These are phyloP conservation scores for Pterocarpus santalinus DNA, from an alignment of 306 rosid species.

Conservation along the genomic window DNA sequence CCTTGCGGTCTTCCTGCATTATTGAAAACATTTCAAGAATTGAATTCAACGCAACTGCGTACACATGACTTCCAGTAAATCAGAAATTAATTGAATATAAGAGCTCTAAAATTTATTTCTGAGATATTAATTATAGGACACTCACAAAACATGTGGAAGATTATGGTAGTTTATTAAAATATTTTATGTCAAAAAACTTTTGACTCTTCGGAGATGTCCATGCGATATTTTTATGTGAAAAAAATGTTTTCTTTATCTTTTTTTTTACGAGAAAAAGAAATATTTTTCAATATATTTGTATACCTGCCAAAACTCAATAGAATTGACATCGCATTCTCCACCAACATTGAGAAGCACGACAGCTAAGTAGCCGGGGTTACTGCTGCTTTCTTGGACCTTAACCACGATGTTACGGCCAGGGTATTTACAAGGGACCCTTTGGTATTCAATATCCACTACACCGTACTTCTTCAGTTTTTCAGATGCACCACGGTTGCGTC, in stretches of 20 bases:
- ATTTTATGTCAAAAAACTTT: too few relatives aligned
- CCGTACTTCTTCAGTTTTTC: constrained; percentile 37
- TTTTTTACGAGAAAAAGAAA: too few relatives aligned
- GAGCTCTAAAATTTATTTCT: too few relatives aligned
- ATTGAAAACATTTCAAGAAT: neutral
- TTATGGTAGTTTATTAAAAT: too few relatives aligned
- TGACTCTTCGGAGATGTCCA: too few relatives aligned
- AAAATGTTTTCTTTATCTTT: too few relatives aligned
- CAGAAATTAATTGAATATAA: neutral
- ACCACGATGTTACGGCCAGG: constrained; percentile 42
- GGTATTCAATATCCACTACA: constrained; percentile 44
- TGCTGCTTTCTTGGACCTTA: constrained; percentile 65
- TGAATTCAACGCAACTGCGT: neutral
- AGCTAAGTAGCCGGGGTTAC: constrained; percentile 65
- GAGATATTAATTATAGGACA: too few relatives aligned
- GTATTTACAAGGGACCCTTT: constrained; percentile 57
- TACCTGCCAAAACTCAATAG: constrained; percentile 62
- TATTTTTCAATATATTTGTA: too few relatives aligned
- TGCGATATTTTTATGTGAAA: too few relatives aligned
- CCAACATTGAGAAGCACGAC: constrained; percentile 45
- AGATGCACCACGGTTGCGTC: constrained; percentile 4
- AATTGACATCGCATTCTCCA: constrained; percentile 64
- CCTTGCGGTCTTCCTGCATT: constrained; percentile 53
- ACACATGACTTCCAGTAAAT: neutral
- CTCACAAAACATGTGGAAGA: too few relatives aligned